phyloP scores from a whole-genome alignment of 2,329 filamentous ascomycete genomes.

The Penicillium glabrum region DNA sequence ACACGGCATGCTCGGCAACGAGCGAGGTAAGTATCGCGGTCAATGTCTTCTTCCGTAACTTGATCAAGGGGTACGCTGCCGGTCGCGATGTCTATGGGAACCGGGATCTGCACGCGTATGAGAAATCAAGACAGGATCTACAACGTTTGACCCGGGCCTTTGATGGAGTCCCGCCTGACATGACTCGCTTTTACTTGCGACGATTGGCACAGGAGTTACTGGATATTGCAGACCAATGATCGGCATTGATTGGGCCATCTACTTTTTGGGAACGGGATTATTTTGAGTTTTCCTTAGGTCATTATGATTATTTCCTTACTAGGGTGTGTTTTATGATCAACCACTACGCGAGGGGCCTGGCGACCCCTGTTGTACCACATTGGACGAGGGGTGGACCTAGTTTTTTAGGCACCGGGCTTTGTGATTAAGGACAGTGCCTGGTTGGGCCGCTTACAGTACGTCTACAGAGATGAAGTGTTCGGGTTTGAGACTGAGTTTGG shows the following conservation, averaged over 20 bases:
- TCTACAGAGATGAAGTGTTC: background rate
- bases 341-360: slow-evolving; percentile 8
- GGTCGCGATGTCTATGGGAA: slow-evolving; percentile 88
- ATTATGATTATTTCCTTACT: background rate
- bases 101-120: slow-evolving; percentile 78
- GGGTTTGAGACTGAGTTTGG: background rate
- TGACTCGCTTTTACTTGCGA: slow-evolving; percentile 72
- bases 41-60: slow-evolving; percentile 83
- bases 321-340: background rate
- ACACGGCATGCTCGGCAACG: slow-evolving; percentile 55
- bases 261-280: background rate
- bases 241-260: background rate
- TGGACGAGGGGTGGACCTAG: background rate
- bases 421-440: background rate
- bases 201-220: slow-evolving; percentile 69
- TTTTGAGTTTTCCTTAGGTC: background rate
- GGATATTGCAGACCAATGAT: slow-evolving; percentile 28
- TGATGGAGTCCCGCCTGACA: slow-evolving; percentile 60
- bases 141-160: slow-evolving; percentile 57
- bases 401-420: slow-evolving; percentile 4
- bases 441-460: background rate
- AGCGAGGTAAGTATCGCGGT: slow-evolving; percentile 68
- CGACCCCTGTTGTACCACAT: slow-evolving; percentile 12
- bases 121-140: slow-evolving; percentile 74
- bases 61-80: slow-evolving; percentile 66